Evolutionary conservation across 2,329 filamentous ascomycete species (phyloP).

Genomic region (Aspergillus novoparasiticus): DNA sequence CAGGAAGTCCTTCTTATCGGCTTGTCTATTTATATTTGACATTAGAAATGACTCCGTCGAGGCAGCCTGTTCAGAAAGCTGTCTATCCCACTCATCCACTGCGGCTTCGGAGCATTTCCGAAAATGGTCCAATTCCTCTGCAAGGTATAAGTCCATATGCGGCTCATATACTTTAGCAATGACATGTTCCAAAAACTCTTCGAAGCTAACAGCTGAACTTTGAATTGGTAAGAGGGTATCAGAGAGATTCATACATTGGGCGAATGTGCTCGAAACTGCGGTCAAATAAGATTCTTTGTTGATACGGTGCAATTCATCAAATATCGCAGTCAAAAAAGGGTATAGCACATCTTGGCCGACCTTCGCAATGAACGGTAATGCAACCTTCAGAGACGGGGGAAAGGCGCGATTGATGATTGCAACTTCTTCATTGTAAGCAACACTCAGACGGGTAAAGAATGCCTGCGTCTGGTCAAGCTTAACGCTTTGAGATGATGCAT

Average conservation of each 20-base stretch:
- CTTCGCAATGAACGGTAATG: constrained; percentile 78
- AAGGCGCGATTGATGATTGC: constrained; percentile 82
- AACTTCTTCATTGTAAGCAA: constrained; percentile 80
- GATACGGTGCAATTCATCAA: constrained; percentile 81
- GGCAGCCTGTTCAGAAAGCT: constrained; percentile 86
- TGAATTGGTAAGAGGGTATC: constrained; percentile 69
- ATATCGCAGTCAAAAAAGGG: constrained; percentile 81
- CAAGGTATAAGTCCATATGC: constrained; percentile 89
- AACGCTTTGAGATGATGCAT: constrained; percentile 67
- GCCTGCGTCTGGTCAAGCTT: constrained; percentile 76
- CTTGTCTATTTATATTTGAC: constrained; percentile 90
- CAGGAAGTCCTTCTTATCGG: constrained; percentile 93
- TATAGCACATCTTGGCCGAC: constrained; percentile 78
- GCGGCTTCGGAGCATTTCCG: constrained; percentile 73
- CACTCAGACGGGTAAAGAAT: constrained; percentile 76
- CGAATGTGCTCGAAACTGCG: constrained; percentile 83
- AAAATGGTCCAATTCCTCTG: constrained; percentile 88
- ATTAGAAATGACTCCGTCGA: constrained; percentile 92
- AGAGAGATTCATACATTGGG: constrained; percentile 79
- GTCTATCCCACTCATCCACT: constrained; percentile 86
- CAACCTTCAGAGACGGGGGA: constrained; percentile 67
- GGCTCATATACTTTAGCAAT: constrained; percentile 80
- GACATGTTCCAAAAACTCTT: constrained; percentile 67
- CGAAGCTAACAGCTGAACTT: constrained; percentile 60
- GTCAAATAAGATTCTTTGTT: constrained; percentile 78